Percentiles rank a stretch among this genome's conserved stretches.
phyloP scores from a whole-genome alignment of 495 filamentous ascomycete species.

The Penicillium riverlandense region DNA sequence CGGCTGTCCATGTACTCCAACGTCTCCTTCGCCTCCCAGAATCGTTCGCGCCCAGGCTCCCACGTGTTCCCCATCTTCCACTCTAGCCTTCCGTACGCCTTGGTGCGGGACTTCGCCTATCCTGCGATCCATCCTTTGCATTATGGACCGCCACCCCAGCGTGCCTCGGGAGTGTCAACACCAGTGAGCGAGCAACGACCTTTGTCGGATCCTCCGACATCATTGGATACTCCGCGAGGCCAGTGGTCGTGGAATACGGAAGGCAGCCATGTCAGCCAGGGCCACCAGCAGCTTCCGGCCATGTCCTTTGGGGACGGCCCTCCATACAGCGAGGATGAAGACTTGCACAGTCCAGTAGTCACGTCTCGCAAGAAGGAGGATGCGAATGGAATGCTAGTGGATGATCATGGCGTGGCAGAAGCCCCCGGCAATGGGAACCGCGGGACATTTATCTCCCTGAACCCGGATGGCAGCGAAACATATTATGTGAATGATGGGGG shows the following conservation, averaged over 20 bases:
- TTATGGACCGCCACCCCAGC: slow-evolving; percentile 78
- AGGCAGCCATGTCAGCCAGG: slow-evolving; percentile 24
- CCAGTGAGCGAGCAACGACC: slow-evolving; percentile 75
- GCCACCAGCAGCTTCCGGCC: slow-evolving; percentile 60
- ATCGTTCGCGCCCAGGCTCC: slow-evolving; percentile 64
- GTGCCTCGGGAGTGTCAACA: slow-evolving; percentile 74
- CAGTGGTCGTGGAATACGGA: slow-evolving; percentile 48
- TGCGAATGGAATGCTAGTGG: not conserved
- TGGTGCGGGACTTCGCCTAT: slow-evolving; percentile 96
- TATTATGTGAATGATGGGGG: slow-evolving; percentile 67
- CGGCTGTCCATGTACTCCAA: slow-evolving; percentile 64
- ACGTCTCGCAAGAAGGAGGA: slow-evolving; percentile 61
- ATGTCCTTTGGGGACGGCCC: slow-evolving; percentile 88
- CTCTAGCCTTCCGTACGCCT: slow-evolving; percentile 79
- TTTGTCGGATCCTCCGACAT: slow-evolving; percentile 70
- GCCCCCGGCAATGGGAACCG: slow-evolving; percentile 40
- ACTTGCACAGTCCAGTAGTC: slow-evolving; percentile 84
- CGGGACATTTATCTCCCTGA: slow-evolving; percentile 58
- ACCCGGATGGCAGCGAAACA: slow-evolving; percentile 67
- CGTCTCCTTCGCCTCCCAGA: slow-evolving; percentile 48
- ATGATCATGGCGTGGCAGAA: slow-evolving; percentile 10
- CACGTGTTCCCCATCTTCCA: slow-evolving; percentile 77
- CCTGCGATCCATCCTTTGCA: slow-evolving; percentile 74
- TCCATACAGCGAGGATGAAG: slow-evolving; percentile 96
- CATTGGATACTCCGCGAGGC: slow-evolving; percentile 45